Evolutionary conservation across 768 basidiomycete genomes (phyloP), one percentile per base, ranked within the genome.

Genomic region (Lentinula edodes): DNA sequence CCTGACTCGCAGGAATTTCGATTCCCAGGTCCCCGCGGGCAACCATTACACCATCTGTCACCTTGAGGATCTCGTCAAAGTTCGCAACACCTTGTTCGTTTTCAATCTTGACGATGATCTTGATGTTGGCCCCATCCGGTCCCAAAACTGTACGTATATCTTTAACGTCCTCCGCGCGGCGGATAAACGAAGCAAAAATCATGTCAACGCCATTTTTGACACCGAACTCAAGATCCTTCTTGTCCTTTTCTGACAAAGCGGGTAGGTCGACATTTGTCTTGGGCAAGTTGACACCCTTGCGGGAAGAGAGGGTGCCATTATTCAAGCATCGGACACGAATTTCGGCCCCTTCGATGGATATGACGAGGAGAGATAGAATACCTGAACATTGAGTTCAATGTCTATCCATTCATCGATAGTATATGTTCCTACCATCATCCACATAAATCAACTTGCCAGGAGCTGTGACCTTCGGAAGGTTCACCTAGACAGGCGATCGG

Each of bases 51-150:
- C 97, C 97, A 72, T 99, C 97, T 35, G 90, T 85, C 74, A 90
- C 97, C 69, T 83, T 87, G 69, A 99, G 75, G 69, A 99, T 99
- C 76, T 98, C 95, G 75, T 98, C 97, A 78, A 99, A 99, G 84
- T 98, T 98, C 68, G 88, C 86, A 51, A 99, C 92, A 74, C 97
- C 97, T 77, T 99, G 97, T 75, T 98, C 93, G 77, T 99, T 99
- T 78, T 99, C 97, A 66, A 99, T 98, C 78, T 99, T 99, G 78
- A 96, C 95, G 67, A 99, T 98, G 74, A 99, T 94, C 78, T 98
- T 98, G 83, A 99, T 95, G 78, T 78, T 88, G 60, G 93, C 91
- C 61, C 97, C 97, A 56, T 94, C 95, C 38, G 95, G 89, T 52
- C 97, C 97, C 66, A 99, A 88, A 64, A 95, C 92, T 54, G 86